These are phyloP conservation scores for Debaryomyces maramus DNA, from an alignment of 805 yeast genomes.

Conservation along the genomic window DNA sequence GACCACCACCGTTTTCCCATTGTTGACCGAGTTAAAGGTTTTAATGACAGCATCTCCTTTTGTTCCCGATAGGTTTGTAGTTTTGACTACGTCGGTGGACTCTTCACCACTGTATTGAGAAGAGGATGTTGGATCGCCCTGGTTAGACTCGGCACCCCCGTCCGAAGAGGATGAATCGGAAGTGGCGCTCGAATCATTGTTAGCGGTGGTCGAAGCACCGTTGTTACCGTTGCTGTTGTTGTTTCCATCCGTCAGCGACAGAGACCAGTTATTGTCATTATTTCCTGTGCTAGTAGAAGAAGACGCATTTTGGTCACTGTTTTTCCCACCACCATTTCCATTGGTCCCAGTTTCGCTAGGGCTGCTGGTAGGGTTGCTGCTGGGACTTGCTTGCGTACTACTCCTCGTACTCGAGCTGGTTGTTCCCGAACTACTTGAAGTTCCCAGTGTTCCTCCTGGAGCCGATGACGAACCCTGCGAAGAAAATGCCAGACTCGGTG, in stretches of 20 bases:
- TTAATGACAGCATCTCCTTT: constrained; percentile 14
- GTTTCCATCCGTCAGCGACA: not conserved
- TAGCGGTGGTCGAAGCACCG: not conserved
- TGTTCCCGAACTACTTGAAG: not conserved
- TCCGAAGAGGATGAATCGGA: constrained; percentile 3
- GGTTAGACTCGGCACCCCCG: not conserved
- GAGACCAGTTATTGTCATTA: constrained; percentile 4
- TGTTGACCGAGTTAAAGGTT: constrained; percentile 32
- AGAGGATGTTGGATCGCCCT: constrained; percentile 1
- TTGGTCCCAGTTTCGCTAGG: too few relatives aligned
- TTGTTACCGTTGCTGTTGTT: constrained; percentile 4
- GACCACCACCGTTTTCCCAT: constrained; percentile 39
- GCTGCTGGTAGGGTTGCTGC: not conserved
- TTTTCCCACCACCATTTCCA: too few relatives aligned
- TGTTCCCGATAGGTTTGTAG: not conserved
- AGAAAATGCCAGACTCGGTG: too few relatives aligned
- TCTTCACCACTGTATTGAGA: not conserved
- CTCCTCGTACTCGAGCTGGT: too few relatives aligned
- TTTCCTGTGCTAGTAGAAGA: too few relatives aligned
- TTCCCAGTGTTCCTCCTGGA: too few relatives aligned
- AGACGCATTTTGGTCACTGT: too few relatives aligned
- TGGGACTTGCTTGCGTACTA: too few relatives aligned
- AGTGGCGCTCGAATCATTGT: constrained; percentile 17
- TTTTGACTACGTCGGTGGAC: not conserved
- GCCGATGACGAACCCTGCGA: too few relatives aligned